Conservation (phyloP, 2,329 filamentous ascomycete genomes). For the Beauveria rudraprayagi region DNA sequence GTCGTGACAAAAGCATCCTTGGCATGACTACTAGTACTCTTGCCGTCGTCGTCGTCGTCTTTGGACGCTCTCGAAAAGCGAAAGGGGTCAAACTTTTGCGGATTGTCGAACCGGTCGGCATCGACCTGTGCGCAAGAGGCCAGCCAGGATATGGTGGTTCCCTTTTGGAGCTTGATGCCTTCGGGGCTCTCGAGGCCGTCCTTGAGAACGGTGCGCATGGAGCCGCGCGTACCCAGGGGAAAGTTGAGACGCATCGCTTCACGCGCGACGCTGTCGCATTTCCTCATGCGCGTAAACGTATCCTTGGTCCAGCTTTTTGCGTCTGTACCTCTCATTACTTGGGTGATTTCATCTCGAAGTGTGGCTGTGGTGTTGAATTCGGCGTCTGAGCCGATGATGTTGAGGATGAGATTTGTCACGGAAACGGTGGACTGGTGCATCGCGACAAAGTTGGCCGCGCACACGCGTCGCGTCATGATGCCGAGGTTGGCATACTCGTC, state of each 20-base stretch:
- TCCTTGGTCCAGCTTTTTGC: constrained; percentile 22
- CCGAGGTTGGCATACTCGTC: constrained; percentile 25
- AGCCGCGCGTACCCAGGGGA: constrained; percentile 21
- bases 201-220: constrained; percentile 23
- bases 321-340: constrained; percentile 17
- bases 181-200: constrained; percentile 24
- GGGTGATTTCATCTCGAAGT: constrained; percentile 30
- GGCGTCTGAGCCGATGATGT: constrained; percentile 27
- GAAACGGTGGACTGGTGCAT: constrained; percentile 34
- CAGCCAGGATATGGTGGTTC: constrained; percentile 26
- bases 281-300: constrained; percentile 28
- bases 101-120: constrained; percentile 23
- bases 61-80: constrained; percentile 29
- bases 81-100: constrained; percentile 36
- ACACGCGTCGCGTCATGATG: constrained; percentile 24
- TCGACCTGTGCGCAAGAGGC: constrained; percentile 24
- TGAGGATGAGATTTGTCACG: constrained; percentile 31
- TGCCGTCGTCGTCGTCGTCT: not conserved
- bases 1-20: constrained; percentile 35
- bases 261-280: constrained; percentile 33
- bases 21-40: rapidly evolving
- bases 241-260: constrained; percentile 34
- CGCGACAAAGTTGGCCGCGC: constrained; percentile 27
- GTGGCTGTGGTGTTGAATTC: constrained; percentile 29
- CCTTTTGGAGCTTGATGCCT: constrained; percentile 24